phyloP scores from a whole-genome alignment of 176 grass and related monocot species.

The Carex kokanica region DNA sequence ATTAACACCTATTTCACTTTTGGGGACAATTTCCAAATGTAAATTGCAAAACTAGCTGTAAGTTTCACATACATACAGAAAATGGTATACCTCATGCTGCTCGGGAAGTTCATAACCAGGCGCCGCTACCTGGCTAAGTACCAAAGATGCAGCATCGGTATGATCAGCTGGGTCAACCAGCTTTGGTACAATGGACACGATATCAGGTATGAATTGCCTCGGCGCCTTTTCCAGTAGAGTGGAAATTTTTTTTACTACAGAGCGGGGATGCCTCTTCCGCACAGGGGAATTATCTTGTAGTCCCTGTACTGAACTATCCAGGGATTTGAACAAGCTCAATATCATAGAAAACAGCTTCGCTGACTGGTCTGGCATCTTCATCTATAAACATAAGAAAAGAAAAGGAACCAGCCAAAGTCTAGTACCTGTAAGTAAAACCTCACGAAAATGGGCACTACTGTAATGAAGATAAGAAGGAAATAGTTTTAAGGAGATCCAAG shows the following conservation, averaged over 20 bases:
- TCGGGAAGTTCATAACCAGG: constrained; percentile 55
- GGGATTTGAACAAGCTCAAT: constrained; percentile 68
- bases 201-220: constrained; percentile 70
- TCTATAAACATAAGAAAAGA: constrained; percentile 47
- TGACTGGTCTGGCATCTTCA: constrained; percentile 85
- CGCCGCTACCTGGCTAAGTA: constrained; percentile 60
- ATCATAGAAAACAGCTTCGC: constrained; percentile 84
- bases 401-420: constrained; percentile 8
- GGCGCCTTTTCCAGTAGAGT: constrained; percentile 80
- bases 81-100: constrained; percentile 57
- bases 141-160: constrained; percentile 57
- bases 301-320: constrained; percentile 56
- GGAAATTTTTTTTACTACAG: constrained; percentile 63
- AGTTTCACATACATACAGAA: constrained; percentile 8
- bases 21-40: background rate
- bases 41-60: background rate
- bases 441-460: background rate
- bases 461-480: background rate
- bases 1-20: background rate
- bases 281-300: constrained; percentile 53
- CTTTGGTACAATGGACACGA: constrained; percentile 82
- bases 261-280: constrained; percentile 55
- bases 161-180: constrained; percentile 78
- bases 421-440: background rate
- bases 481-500: background rate